A percentile compares a stretch with the other conserved stretches of the same genome.
Conservation (phyloP, 1,284 basidiomycete genomes). For the Melanopsichium pennsylvanicum region DNA sequence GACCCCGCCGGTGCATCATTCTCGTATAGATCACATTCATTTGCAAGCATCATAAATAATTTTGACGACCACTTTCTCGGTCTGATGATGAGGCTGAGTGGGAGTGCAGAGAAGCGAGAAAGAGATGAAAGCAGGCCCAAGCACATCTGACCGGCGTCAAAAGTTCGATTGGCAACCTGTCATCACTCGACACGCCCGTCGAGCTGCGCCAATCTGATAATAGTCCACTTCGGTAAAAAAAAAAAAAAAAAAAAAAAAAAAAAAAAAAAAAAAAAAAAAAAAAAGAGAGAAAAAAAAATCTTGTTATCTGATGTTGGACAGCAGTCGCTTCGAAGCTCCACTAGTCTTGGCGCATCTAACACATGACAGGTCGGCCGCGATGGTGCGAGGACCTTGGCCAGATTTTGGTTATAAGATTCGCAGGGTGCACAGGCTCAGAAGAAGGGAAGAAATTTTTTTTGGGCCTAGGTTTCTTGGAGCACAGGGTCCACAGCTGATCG, state of each 20-base stretch:
- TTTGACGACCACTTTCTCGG: too few relatives aligned
- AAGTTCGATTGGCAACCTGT: neutral
- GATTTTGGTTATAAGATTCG: conserved; percentile 1
- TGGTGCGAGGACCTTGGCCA: neutral
- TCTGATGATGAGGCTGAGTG: neutral
- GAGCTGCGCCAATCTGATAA: conserved; percentile 3
- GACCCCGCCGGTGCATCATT: too few relatives aligned
- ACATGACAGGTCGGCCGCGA: too few relatives aligned
- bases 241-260: too few relatives aligned
- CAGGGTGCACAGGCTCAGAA: neutral
- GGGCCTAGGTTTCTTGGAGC: neutral
- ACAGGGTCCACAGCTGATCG: neutral
- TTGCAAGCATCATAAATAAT: too few relatives aligned
- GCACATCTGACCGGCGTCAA: conserved; percentile 1
- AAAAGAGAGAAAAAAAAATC: too few relatives aligned
- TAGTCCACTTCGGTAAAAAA: too few relatives aligned
- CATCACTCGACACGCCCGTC: neutral
- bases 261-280: too few relatives aligned
- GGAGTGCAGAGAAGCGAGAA: conserved; percentile 5
- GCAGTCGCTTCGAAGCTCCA: neutral
- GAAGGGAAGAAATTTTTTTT: neutral
- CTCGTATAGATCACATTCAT: too few relatives aligned
- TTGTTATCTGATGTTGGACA: conserved; percentile 12
- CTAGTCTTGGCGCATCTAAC: conserved; percentile 8
- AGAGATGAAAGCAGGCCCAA: neutral